Evolutionary conservation across 208 protist genomes (phyloP).

Genomic region (Histomonas meleagridis): DNA sequence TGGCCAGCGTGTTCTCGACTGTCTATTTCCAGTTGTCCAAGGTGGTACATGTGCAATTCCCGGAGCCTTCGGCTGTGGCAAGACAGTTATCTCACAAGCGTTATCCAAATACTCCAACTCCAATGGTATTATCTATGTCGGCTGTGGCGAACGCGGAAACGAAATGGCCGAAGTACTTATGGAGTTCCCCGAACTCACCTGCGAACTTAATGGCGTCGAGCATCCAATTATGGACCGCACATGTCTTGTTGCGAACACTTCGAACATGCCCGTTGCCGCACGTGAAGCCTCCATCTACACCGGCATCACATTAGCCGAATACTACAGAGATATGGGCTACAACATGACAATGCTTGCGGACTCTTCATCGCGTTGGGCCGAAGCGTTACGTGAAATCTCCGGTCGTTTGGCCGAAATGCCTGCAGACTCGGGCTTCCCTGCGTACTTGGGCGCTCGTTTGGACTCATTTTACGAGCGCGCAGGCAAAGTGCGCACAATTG

Average conservation of each 20-base stretch:
- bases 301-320: constrained; percentile 97
- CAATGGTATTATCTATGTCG: constrained; percentile 98
- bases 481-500: constrained; percentile 47
- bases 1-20: constrained; percentile 92
- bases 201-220: constrained; percentile 71
- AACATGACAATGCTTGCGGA: constrained; percentile 99
- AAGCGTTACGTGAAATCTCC: constrained; percentile 99
- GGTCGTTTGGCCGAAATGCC: constrained; percentile 99
- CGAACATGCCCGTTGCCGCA: constrained; percentile 99
- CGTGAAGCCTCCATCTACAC: constrained; percentile 99
- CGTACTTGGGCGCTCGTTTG: constrained; percentile 93
- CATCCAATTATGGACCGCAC: constrained; percentile 99
- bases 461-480: constrained; percentile 97
- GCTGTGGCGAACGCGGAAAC: constrained; percentile 97
- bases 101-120: constrained; percentile 99
- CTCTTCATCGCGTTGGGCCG: constrained; percentile 98
- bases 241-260: constrained; percentile 98
- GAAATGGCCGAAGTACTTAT: constrained; percentile 99
- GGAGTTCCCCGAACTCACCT: constrained; percentile 93
- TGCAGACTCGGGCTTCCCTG: constrained; percentile 95
- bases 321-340: constrained; percentile 98
- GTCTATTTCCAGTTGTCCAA: constrained; percentile 91
- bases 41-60: constrained; percentile 98
- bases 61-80: constrained; percentile 98
- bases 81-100: constrained; percentile 99